Base-by-base conservation (phyloP, 2,329 filamentous ascomycete genomes). In the Ophiognomonia clavigignenti-juglandacearum region DNA sequence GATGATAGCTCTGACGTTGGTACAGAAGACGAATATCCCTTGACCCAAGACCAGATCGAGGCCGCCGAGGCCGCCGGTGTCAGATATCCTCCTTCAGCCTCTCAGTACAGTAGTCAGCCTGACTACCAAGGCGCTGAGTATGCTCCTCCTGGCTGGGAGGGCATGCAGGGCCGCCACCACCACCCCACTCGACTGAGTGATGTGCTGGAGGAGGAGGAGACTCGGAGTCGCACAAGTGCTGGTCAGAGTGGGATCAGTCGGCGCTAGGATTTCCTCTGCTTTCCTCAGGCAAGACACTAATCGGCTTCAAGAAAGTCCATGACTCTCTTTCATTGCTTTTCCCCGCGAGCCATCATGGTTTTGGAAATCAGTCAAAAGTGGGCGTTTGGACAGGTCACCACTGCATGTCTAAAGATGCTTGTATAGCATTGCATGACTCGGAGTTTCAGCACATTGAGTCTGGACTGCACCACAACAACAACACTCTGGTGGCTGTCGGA, bases 131-230 rank as follows among this genome's bases (percentile, higher is more conserved):
- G 83, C 37, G 70, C 79, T 37, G 82, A 77, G 19, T 88, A 83
- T 64, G 82, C 74, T 7, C 77, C 79, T 2, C 75, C 82, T 3
- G 83, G 80, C 14, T 95, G 88, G 88, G 87, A 93, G 53, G 69
- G 71, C n/a, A 72, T 88, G 53, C 83, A 85, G n/a, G n/a, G n/a
- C 20, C 78, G 83, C 47, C 90, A 95, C 64, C 88, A 93, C 56
- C 89, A 96, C 66, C 90, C 90, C 0, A 95, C 90, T 8, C 74
- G 91, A 47, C 71, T 96, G 53, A 95, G 89, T 63, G 90, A 95
- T 66, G 90, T 96, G 23, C 76, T 93, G 24, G 86, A 90, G 60
- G 89, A 89, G 60, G 85, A 95, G 54, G 88, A 93, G 56, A 88
- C 95, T 66, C 75, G 82, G 42, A 88, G 86, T 61, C 79, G 86